A percentile compares a stretch with the other conserved stretches of the same genome.
These are phyloP conservation scores for Brassica balearica DNA, from an alignment of 441 rosid genomes.

Conservation along the genomic window DNA sequence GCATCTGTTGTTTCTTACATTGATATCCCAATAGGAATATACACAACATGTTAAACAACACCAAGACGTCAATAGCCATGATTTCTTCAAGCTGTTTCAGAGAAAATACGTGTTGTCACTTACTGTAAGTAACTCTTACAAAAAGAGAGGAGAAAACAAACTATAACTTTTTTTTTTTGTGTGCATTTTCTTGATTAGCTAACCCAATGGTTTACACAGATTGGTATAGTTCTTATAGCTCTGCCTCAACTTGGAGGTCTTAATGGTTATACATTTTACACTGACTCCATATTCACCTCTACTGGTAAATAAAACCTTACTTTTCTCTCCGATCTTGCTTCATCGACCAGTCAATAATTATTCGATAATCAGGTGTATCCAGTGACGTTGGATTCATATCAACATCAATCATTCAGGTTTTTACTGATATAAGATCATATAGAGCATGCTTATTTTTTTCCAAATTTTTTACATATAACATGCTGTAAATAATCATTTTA, in stretches of 20 bases:
- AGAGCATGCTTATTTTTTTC: background rate
- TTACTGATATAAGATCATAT: background rate
- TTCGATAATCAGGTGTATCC: background rate
- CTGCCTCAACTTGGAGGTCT: slow-evolving; percentile 37
- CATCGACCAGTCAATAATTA: background rate
- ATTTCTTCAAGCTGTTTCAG: slow-evolving; percentile 30
- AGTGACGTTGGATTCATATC: slow-evolving; percentile 4
- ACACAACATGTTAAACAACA: slow-evolving; percentile 33
- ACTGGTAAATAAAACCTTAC: slow-evolving; percentile 26
- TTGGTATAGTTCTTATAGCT: slow-evolving; percentile 31
- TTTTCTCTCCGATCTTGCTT: background rate
- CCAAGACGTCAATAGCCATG: background rate
- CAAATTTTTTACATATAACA: background rate
- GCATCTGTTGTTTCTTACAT: background rate
- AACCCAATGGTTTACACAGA: slow-evolving; percentile 10
- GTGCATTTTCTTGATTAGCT: background rate
- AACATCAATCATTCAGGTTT: background rate
- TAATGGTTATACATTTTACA: slow-evolving; percentile 30
- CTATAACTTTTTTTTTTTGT: background rate
- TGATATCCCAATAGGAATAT: slow-evolving; percentile 18
- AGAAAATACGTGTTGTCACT: slow-evolving; percentile 29
- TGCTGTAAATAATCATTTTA: background rate
- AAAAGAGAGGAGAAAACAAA: background rate
- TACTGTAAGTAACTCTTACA: slow-evolving; percentile 20
- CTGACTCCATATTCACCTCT: slow-evolving; percentile 35